Percentiles rank a stretch among this genome's conserved stretches.
Conservation (phyloP, 2,329 filamentous ascomycete genomes). For the Thyridium curvatum region DNA sequence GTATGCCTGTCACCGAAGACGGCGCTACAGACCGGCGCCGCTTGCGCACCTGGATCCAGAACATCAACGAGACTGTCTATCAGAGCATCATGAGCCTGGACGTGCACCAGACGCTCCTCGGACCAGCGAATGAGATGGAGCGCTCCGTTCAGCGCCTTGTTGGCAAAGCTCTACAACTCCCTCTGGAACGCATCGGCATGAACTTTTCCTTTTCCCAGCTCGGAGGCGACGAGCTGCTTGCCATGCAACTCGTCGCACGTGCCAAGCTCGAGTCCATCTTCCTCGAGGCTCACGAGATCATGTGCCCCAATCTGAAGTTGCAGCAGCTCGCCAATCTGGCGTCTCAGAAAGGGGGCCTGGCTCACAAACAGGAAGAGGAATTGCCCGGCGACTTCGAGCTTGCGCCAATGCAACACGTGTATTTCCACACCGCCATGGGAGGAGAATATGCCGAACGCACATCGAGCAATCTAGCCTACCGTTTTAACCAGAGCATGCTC, state of each 20-base stretch:
- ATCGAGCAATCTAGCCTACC: conserved; percentile 27
- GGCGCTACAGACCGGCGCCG: conserved; percentile 34
- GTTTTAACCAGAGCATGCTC: conserved; percentile 45
- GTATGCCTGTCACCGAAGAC: conserved; percentile 34
- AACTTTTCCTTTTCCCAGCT: conserved; percentile 31
- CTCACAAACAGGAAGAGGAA: conserved; percentile 23
- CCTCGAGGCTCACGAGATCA: conserved; percentile 27
- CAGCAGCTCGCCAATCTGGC: conserved; percentile 30
- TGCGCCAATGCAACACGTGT: conserved; percentile 48
- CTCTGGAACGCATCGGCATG: conserved; percentile 31
- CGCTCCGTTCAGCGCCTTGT: conserved; percentile 30
- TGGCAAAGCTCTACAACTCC: conserved; percentile 28
- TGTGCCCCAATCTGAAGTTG: conserved; percentile 26
- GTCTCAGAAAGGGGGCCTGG: conserved; percentile 20
- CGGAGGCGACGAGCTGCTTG: conserved; percentile 31
- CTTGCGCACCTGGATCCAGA: conserved; percentile 48
- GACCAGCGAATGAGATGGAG: conserved; percentile 30
- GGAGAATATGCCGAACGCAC: conserved; percentile 21
- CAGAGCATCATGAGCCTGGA: conserved; percentile 37
- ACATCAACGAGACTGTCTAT: conserved; percentile 39
- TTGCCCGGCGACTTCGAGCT: conserved; percentile 33
- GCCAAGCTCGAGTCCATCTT: conserved; percentile 30
- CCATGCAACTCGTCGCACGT: conserved; percentile 29
- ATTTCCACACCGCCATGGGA: conserved; percentile 41
- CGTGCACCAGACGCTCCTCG: conserved; percentile 24